Conservation (phyloP, 805 yeast genomes). For the Deakozyma indianensis region DNA sequence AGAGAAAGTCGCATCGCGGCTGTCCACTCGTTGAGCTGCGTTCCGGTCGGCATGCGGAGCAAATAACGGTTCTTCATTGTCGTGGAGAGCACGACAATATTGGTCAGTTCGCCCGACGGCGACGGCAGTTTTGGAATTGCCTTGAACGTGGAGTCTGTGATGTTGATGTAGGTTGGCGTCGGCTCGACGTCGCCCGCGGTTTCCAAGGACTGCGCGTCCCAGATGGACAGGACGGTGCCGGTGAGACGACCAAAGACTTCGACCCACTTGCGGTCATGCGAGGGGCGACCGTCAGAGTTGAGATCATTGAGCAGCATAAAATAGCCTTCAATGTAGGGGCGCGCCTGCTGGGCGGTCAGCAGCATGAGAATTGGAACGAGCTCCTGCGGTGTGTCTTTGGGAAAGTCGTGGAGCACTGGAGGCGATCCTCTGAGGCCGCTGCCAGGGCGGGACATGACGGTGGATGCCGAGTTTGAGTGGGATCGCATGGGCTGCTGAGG, state of each 20-base stretch:
- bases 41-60: constrained; percentile 57
- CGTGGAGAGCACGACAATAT: constrained; percentile 80
- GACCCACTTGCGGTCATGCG: constrained; percentile 66
- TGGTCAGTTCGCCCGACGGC: constrained; percentile 49
- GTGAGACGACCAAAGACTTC: constrained; percentile 86
- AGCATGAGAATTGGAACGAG: constrained; percentile 59
- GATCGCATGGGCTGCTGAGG: neutral
- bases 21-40: constrained; percentile 61
- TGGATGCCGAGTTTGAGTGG: constrained; percentile 1
- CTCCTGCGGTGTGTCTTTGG: constrained; percentile 39
- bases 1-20: constrained; percentile 68
- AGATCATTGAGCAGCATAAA: constrained; percentile 28
- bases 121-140: constrained; percentile 53
- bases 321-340: constrained; percentile 46
- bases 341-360: constrained; percentile 51
- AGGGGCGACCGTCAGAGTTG: constrained; percentile 70
- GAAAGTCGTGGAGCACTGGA: constrained; percentile 7
- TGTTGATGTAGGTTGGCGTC: constrained; percentile 70
- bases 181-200: constrained; percentile 47
- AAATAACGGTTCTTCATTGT: constrained; percentile 81
- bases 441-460: neutral
- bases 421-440: constrained; percentile 1
- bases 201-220: constrained; percentile 52
- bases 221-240: constrained; percentile 83
- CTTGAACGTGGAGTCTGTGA: constrained; percentile 78